Conservation (phyloP, 208 protist genomes). For the Trypanosoma cruzi region DNA sequence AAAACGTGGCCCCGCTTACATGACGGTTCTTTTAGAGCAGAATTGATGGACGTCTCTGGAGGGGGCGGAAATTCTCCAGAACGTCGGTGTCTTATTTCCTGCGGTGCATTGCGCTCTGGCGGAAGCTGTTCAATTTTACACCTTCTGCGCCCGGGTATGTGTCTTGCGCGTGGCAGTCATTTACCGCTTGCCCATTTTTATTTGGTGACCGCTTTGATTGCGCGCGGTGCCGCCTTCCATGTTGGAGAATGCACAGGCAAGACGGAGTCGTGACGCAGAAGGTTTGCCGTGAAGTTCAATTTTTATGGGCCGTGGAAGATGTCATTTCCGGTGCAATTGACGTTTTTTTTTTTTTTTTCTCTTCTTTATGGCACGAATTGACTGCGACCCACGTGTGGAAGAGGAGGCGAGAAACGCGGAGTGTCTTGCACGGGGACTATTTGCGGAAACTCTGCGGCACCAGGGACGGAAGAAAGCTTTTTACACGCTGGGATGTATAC, state of each 20-base stretch:
- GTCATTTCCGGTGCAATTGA: slow-evolving; percentile 24
- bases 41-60: slow-evolving; percentile 17
- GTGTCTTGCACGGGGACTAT: slow-evolving; percentile 11
- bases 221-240: slow-evolving; percentile 1
- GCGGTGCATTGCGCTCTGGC: neutral
- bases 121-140: slow-evolving; percentile 8
- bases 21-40: slow-evolving; percentile 5
- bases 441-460: slow-evolving; percentile 28
- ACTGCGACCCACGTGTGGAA: slow-evolving; percentile 19
- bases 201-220: slow-evolving; percentile 29
- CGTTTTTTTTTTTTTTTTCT: slow-evolving; percentile 31
- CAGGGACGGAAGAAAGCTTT: slow-evolving; percentile 11
- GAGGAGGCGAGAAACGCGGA: slow-evolving; percentile 15
- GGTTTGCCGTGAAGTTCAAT: slow-evolving; percentile 4
- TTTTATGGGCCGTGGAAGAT: slow-evolving; percentile 27
- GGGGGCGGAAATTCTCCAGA: neutral
- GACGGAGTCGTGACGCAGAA: slow-evolving; percentile 19
- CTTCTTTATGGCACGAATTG: slow-evolving; percentile 17
- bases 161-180: slow-evolving; percentile 27
- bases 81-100: slow-evolving; percentile 5
- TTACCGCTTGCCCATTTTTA: slow-evolving; percentile 23
- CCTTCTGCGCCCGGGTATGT: slow-evolving; percentile 6
- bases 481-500: slow-evolving; percentile 20
- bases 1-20: slow-evolving; percentile 6
- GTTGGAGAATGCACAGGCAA: slow-evolving; percentile 8